phyloP scores from a whole-genome alignment of 139 green algal species.

The Coelastrella sp. region DNA sequence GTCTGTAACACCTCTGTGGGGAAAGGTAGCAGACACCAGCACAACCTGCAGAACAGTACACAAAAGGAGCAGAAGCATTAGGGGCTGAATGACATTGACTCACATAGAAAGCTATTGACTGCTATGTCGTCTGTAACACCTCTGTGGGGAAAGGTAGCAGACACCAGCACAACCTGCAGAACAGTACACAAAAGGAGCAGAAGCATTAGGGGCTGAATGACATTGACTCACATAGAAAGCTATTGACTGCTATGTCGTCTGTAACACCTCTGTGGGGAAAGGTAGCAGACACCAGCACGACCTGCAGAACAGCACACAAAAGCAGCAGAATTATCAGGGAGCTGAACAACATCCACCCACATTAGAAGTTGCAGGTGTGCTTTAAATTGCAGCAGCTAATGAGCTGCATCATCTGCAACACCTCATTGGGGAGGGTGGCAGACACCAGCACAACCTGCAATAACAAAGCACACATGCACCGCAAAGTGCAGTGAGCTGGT shows the following conservation, averaged over 20 bases:
- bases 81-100: neutral
- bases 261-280: slow-evolving; percentile 95
- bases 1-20: slow-evolving; percentile 97
- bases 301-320: slow-evolving; percentile 49
- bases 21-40: slow-evolving; percentile 96
- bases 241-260: slow-evolving; percentile 99
- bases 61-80: neutral
- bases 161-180: slow-evolving; percentile 93
- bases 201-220: neutral
- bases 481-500: no score
- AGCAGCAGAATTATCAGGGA: neutral
- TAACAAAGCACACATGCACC: neutral
- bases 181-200: neutral
- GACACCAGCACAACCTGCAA: no score
- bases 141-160: slow-evolving; percentile 95
- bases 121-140: slow-evolving; percentile 98
- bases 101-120: slow-evolving; percentile 96
- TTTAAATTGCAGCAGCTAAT: no score
- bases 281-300: slow-evolving; percentile 97
- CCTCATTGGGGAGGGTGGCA: no score
- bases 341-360: neutral
- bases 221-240: neutral
- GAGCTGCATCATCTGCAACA: no score
- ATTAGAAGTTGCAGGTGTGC: no score
- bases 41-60: slow-evolving; percentile 78